Base-by-base conservation (phyloP, 805 yeast species). In the Pichia exigua region DNA sequence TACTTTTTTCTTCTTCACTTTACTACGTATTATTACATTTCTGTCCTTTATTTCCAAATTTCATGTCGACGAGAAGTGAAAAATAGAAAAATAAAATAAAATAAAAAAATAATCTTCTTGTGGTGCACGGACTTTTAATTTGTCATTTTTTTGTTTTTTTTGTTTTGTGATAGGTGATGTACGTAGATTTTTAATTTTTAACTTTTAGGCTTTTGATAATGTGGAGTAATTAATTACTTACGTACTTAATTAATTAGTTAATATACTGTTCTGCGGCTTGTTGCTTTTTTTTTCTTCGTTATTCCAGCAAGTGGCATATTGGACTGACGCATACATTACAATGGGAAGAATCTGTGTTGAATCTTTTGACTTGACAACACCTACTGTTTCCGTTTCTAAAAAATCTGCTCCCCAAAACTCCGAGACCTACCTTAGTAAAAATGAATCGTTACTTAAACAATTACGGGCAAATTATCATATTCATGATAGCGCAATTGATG, bases 341-440 rank as follows among this genome's bases (percentile, higher is more conserved):
- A 50, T 50, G 53, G 53, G 53, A 4, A 42, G 53, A 27, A 30
- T 50, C 12, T 35, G 21, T 17, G 49, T 46, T 22, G 53, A 50
- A 3, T 24, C 27, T 18, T 46, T 46, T 38, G 51, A 49, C 17
- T 13, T 49, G 9, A 11, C 40, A 17, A n/a, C 39, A 10, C 20
- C 39, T 35, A 35, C 20, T 10, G 39, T 35, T n/a, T 35, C 39
- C 20, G 11, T 35, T 35, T 35, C 39, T 7, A 35, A 35, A 27
- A 41, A 49, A 18, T 11, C 45, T 11, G 38, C 6, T 13, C 17
- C 45, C 18, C 21, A 18, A n/a, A n/a, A 26, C 20, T 28, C 44
- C 32, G 28, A 26, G 15, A 10, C 30, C 7, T 35, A 35, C n/a
- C 39, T 17, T 5, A n/a, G n/a, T 35, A 5, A 35, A 4, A 5